Base-by-base conservation (phyloP, 306 rosid species). In the Quercus suber region DNA sequence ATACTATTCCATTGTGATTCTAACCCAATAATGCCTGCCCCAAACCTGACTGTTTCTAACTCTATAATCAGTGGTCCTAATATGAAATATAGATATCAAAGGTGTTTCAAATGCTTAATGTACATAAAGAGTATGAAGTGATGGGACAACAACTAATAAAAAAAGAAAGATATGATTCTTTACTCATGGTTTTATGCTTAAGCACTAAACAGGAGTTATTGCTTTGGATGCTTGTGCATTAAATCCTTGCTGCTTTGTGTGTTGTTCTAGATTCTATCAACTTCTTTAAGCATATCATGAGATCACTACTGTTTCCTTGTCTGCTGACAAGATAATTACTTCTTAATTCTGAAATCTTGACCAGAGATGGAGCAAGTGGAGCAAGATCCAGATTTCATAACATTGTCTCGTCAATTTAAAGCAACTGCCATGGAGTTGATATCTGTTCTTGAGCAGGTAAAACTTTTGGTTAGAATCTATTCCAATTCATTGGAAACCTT, bases 401-500 rank as follows among this genome's bases (percentile, higher is more conserved):
- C 90, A 72, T 82, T 93, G 79, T 93, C 98, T 81, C 97, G 98
- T 65, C 97, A 91, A 76, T 95, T 95, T 80, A 95, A 95, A 88
- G 94, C 97, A 79, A 93, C 94, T 67, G 96, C 99, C 35, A 84
- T 88, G 82, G 98, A 91, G 87, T 92, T 95, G 74, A 90, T 95
- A 85, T 93, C 97, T 88, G 92, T 91, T 82, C 88, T 95, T 69
- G 99, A 95, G 88, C 99, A 91, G 99, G 99, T 95, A 84, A 80
- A 76, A 63, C n/a, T 58, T 78, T n/a, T 79, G 72, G 58, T 55
- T 63, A 35, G 30, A 76, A 65, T 37, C 60, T 14, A 73, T 33
- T 72, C 25, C 37, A 55, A 80, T 68, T 69, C 58, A 52, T 55
- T 81, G 55, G 57, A 61, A 73, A 74, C 51, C 55, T 43, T 55